Evolutionary conservation across 345 rosid genomes (phyloP), one percentile per base, ranked within the genome.

Genomic region (Carallia pectinifolia): DNA sequence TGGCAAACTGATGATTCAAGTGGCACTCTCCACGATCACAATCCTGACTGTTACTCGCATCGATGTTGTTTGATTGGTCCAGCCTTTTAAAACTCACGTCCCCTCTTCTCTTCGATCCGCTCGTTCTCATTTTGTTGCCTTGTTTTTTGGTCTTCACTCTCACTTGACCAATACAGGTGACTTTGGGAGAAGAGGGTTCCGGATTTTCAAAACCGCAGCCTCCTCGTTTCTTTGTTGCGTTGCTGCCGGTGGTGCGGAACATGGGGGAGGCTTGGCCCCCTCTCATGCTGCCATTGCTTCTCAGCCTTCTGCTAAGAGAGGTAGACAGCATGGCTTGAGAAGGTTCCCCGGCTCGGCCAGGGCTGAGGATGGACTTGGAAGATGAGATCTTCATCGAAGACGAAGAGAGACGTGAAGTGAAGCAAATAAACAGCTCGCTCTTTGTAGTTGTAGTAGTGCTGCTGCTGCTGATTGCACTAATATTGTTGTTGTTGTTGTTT

Each of bases 141-240:
- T 93, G 96, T 73, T 91, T 93, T 85, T 93, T 94, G 15, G 98
- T 90, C 84, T 94, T 94, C 4, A 94, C 98, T 44, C 98, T 79
- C n/a, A 94, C 98, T 58, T 91, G 98, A 12, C 98, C 98, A n/a
- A 94, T 94, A 53, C 98, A 94, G 58, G 98, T 91, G 33, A 94
- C 98, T 73, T 94, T 94, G 0, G 98, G 98, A 23, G 98, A 94
- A 71, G 97, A 85, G 0, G 98, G 98, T 70, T 94, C 97, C 0
- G 95, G 90, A 71, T 84, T 89, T 1, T 89, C 98, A 67, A 86
- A 90, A 53, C 79, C 81, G 56, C 88, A 74, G 29, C 89, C 90
- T 4, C 93, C 90, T 4, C 93, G 83, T 70, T 87, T 91, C 67
- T 88, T 86, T 36, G 80, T 23, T 23, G 23, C 85, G 23, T 64